Evolutionary conservation across 371 early-diverging fungal species (phyloP).

Genomic region (Mucor mucedo): DNA sequence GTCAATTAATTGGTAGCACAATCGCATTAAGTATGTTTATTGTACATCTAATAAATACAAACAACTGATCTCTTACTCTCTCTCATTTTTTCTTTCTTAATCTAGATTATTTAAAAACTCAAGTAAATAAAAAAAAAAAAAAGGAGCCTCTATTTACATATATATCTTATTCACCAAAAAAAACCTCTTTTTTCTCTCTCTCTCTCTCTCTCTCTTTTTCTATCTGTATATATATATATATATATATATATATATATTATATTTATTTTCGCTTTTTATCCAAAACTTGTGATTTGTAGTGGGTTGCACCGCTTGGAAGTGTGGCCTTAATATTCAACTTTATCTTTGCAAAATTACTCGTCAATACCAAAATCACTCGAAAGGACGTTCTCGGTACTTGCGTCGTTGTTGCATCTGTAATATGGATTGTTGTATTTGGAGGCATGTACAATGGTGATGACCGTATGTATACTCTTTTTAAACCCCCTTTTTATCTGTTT

Average conservation of each 20-base stretch:
- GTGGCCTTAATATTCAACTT: slow-evolving; percentile 75
- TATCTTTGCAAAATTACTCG: slow-evolving; percentile 71
- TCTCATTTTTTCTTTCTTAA: too few relatives aligned
- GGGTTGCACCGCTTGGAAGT: slow-evolving; percentile 77
- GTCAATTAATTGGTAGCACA: slow-evolving; percentile 72
- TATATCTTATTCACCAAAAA: too few relatives aligned
- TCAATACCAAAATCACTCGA: slow-evolving; percentile 67
- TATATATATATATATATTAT: too few relatives aligned
- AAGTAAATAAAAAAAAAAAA: slow-evolving; percentile 33
- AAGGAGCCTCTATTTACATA: not conserved
- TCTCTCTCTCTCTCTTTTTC: not conserved
- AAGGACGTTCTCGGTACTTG: slow-evolving; percentile 71
- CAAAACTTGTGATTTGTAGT: slow-evolving; percentile 28
- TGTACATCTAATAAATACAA: slow-evolving; percentile 8
- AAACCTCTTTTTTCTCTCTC: too few relatives aligned
- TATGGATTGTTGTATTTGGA: slow-evolving; percentile 74
- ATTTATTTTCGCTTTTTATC: not conserved
- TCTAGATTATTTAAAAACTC: slow-evolving; percentile 73
- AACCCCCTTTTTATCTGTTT: slow-evolving; percentile 4
- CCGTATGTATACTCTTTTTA: slow-evolving; percentile 47
- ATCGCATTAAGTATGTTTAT: slow-evolving; percentile 63
- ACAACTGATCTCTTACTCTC: not conserved
- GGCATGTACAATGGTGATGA: slow-evolving; percentile 68
- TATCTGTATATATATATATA: not conserved
- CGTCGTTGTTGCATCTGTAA: slow-evolving; percentile 67